These are phyloP conservation scores for Chionographis japonica DNA, from an alignment of 106 monocot species.

Conservation along the genomic window DNA sequence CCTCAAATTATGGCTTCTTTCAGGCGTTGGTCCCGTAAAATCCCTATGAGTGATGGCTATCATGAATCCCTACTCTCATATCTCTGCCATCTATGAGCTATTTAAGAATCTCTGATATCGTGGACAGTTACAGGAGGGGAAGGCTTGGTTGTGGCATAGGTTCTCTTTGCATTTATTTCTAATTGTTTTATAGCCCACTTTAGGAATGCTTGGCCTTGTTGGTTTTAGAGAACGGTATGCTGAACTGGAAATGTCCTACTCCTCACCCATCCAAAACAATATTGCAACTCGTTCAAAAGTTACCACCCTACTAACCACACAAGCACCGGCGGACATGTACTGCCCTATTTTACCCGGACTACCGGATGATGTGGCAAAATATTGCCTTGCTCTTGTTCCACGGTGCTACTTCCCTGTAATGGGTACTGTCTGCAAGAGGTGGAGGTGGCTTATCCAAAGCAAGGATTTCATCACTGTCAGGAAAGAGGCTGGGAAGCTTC, in stretches of 20 bases:
- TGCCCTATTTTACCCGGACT: conserved; percentile 68
- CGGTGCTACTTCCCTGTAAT: conserved; percentile 44
- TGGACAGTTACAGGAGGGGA: neutral
- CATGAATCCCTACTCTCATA: conserved; percentile 40
- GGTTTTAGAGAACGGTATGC: conserved; percentile 7
- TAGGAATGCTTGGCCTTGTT: conserved; percentile 23
- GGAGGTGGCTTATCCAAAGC: conserved; percentile 74
- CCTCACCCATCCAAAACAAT: conserved; percentile 18
- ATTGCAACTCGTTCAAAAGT: conserved; percentile 10
- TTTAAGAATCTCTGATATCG: neutral
- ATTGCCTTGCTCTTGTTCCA: conserved; percentile 79
- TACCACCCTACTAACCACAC: conserved; percentile 3
- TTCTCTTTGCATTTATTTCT: neutral
- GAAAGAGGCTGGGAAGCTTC: conserved; percentile 61
- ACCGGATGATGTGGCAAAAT: conserved; percentile 82
- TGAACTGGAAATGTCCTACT: conserved; percentile 32
- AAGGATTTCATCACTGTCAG: conserved; percentile 69
- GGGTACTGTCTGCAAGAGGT: conserved; percentile 70
- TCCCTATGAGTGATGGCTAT: conserved; percentile 67
- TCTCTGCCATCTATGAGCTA: conserved; percentile 27
- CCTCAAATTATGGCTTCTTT: conserved; percentile 30
- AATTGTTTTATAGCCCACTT: conserved; percentile 1
- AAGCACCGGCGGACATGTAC: conserved; percentile 19
- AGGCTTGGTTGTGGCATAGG: neutral
- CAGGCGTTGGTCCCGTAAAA: conserved; percentile 60